Percentiles rank a stretch among this genome's conserved stretches.
Evolutionary conservation across 2,329 filamentous ascomycete species (phyloP).

Genomic region (Ophioceras dolichostomum): DNA sequence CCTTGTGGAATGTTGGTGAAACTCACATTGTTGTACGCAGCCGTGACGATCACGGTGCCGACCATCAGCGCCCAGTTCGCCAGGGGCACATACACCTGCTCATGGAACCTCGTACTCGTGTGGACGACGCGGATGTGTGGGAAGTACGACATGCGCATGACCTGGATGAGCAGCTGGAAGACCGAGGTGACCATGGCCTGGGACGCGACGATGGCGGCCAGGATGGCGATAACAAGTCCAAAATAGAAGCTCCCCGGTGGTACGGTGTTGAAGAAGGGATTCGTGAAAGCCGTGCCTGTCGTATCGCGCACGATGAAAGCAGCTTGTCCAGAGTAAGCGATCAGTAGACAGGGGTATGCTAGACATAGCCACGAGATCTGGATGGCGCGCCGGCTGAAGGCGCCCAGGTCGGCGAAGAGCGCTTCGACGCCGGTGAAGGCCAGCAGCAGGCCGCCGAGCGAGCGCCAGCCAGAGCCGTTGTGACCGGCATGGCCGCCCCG

Average conservation of each 20-base stretch:
- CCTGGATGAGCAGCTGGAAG: slow-evolving; percentile 57
- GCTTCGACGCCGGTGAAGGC: slow-evolving; percentile 72
- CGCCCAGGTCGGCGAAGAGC: slow-evolving; percentile 66
- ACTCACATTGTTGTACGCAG: slow-evolving; percentile 56
- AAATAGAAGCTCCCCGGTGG: slow-evolving; percentile 54
- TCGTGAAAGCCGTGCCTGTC: slow-evolving; percentile 45
- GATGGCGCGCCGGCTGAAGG: slow-evolving; percentile 57
- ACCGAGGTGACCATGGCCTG: slow-evolving; percentile 69
- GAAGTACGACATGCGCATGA: slow-evolving; percentile 61
- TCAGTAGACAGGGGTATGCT: slow-evolving; percentile 52
- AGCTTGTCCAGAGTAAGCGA: slow-evolving; percentile 62
- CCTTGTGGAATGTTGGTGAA: neutral
- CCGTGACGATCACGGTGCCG: slow-evolving; percentile 62
- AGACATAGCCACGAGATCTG: slow-evolving; percentile 62
- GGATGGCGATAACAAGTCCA: slow-evolving; percentile 49
- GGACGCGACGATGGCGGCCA: slow-evolving; percentile 63
- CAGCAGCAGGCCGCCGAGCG: slow-evolving; percentile 58
- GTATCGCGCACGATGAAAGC: slow-evolving; percentile 52
- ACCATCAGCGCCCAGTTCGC: slow-evolving; percentile 70
- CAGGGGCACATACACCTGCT: slow-evolving; percentile 65
- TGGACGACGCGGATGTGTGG: slow-evolving; percentile 65
- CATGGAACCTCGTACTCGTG: slow-evolving; percentile 57
- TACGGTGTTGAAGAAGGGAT: slow-evolving; percentile 61
- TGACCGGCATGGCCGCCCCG: slow-evolving; percentile 42
- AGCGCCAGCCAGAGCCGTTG: slow-evolving; percentile 57